These are phyloP conservation scores for Globisporangium nodosum DNA, from an alignment of 352 stramenopile genomes.

Conservation along the genomic window DNA sequence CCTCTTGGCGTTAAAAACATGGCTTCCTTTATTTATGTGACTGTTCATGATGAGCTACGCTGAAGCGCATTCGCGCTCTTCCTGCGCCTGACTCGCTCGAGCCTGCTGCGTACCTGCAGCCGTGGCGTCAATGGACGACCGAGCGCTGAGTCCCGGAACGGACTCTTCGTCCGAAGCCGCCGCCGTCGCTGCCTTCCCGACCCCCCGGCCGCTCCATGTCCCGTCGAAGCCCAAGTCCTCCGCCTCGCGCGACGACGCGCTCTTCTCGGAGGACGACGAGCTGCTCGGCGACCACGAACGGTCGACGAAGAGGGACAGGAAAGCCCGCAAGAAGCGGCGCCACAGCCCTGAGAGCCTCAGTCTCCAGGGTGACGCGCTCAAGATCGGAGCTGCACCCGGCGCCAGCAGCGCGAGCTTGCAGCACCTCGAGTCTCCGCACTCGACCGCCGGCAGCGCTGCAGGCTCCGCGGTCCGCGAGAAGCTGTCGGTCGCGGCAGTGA, in stretches of 20 bases:
- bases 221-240: neutral
- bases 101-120: no score
- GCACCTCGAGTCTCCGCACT: neutral
- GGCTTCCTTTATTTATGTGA: no score
- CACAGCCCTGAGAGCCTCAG: neutral
- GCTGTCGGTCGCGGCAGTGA: constrained; percentile 42
- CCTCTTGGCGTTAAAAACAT: no score
- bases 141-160: neutral
- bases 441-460: neutral
- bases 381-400: neutral
- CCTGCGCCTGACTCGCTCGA: no score
- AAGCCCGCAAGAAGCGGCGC: neutral
- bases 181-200: neutral
- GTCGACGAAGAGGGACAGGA: neutral
- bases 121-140: neutral
- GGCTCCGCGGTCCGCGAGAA: constrained; percentile 21
- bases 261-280: neutral
- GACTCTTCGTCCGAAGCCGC: neutral
- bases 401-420: neutral
- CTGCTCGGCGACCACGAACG: neutral
- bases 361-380: neutral
- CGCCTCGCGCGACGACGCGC: neutral
- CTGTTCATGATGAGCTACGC: no score
- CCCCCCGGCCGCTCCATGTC: neutral
- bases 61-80: no score